These are phyloP conservation scores for Biscogniauxia mediterranea DNA, from an alignment of 2,329 filamentous ascomycete species.

Conservation along the genomic window DNA sequence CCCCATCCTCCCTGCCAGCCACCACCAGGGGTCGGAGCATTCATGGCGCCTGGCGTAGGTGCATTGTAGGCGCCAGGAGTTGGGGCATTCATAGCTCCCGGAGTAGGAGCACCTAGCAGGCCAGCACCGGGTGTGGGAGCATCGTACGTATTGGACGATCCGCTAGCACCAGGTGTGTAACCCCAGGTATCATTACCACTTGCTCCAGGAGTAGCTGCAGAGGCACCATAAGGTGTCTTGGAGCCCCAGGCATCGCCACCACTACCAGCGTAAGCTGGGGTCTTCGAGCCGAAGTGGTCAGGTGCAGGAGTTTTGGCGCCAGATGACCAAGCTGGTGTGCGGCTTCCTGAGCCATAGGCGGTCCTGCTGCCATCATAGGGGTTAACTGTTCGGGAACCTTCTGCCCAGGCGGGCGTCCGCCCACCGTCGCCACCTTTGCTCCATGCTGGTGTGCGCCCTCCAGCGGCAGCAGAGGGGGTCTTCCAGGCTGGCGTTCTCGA, in stretches of 20 bases:
- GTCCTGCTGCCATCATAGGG: conserved; percentile 74
- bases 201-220: conserved; percentile 57
- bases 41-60: conserved; percentile 58
- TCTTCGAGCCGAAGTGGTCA: conserved; percentile 68
- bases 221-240: conserved; percentile 72
- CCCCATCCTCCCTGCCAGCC: conserved; percentile 60
- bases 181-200: conserved; percentile 60
- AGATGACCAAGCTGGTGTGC: conserved; percentile 77
- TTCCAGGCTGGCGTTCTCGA: conserved; percentile 79
- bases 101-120: conserved; percentile 57
- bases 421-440: conserved; percentile 53
- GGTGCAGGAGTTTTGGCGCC: conserved; percentile 70
- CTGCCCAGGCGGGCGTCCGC: conserved; percentile 69
- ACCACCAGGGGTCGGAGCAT: conserved; percentile 68
- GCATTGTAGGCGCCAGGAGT: conserved; percentile 69
- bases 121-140: conserved; percentile 64
- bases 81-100: conserved; percentile 63
- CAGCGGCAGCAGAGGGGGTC: conserved; percentile 54
- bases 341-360: conserved; percentile 70
- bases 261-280: conserved; percentile 56
- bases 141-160: conserved; percentile 57
- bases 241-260: conserved; percentile 64
- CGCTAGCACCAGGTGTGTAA: conserved; percentile 52
- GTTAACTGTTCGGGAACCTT: conserved; percentile 65
- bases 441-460: conserved; percentile 63